Conservation (phyloP, 1,139 yeast species). For the Waltiozyma sp. region DNA sequence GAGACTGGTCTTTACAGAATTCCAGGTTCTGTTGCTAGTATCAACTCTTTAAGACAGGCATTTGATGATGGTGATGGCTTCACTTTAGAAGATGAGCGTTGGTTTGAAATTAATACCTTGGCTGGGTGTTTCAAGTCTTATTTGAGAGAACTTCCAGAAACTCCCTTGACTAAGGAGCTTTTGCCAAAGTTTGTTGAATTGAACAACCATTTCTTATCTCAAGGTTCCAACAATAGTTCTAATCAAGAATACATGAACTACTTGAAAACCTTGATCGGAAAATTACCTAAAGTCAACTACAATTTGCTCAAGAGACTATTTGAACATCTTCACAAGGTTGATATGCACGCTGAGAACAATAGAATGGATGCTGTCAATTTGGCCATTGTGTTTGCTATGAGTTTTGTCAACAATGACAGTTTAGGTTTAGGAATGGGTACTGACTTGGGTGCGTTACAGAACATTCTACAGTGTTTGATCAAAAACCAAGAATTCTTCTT, state of each 20-base stretch:
- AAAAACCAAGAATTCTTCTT: conserved; percentile 22
- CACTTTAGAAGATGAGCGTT: conserved; percentile 52
- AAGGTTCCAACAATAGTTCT: conserved; percentile 16
- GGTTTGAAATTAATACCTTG: conserved; percentile 77
- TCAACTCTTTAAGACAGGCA: conserved; percentile 54
- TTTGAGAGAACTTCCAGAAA: conserved; percentile 82
- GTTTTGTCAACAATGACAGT: conserved; percentile 34
- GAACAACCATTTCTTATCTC: background rate
- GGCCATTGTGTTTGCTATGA: conserved; percentile 67
- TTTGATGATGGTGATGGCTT: conserved; percentile 69
- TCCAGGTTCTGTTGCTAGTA: conserved; percentile 78
- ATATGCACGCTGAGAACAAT: conserved; percentile 48
- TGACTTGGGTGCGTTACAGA: conserved; percentile 30
- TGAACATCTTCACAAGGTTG: conserved; percentile 56
- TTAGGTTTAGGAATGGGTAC: conserved; percentile 29
- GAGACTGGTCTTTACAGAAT: conserved; percentile 91
- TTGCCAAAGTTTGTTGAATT: conserved; percentile 38
- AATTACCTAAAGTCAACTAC: conserved; percentile 56
- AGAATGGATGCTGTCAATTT: conserved; percentile 73
- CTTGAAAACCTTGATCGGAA: conserved; percentile 34
- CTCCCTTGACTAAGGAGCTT: conserved; percentile 55
- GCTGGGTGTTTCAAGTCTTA: conserved; percentile 85
- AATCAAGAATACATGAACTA: conserved; percentile 23
- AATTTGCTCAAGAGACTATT: conserved; percentile 56
- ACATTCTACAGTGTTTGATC: conserved; percentile 26